Evolutionary conservation across 257 asterid species (phyloP), one percentile per base, ranked within the genome.

Genomic region (Primulina eburnea): DNA sequence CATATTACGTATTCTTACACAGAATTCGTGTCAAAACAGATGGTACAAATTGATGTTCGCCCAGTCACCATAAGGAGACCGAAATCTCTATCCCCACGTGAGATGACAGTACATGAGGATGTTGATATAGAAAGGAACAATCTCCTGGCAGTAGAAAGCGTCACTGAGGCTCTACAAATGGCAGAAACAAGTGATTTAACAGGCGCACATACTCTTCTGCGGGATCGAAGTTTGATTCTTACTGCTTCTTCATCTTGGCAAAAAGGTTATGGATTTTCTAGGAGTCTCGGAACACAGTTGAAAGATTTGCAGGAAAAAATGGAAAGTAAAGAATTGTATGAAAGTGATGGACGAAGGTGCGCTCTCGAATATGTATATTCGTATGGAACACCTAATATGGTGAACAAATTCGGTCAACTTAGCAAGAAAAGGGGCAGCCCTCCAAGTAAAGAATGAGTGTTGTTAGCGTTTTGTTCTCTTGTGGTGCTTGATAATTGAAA

Each of bases 51-150:
- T 2, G 73, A 73, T 47, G 60, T 47, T 14, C 68, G 60, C 24
- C 47, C 33, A 60, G 73, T 73, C 21, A 72, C 50, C 7, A 67
- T 73, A 32, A 40, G 20, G 10, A 33, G 77, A 33, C 77, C 68
- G 3, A 32, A 47, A 26, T 61, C 28, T 14, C 20, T 61, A 2
- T 59, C 77, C 7, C 32, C 64, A 33, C 8, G 2, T 20, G 77
- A 67, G 0, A 67, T 21, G 73, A 58, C 26, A 24, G 32, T 73
- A 21, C 50, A 52, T 67, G 1, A 43, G 62, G 69, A 73, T 4
- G 73, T 73, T 50, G 77, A 73, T 66, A 62, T 69, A 12, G 58
- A 60, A 63, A 73, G 57, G 17, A 73, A 47, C 52, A 52, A 69
- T 10, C 32, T 73, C 5, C 32, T 16, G 4, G 73, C 71, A 2